These are phyloP conservation scores for Ochetophila trinervis DNA, from an alignment of 306 rosid genomes.

Conservation along the genomic window DNA sequence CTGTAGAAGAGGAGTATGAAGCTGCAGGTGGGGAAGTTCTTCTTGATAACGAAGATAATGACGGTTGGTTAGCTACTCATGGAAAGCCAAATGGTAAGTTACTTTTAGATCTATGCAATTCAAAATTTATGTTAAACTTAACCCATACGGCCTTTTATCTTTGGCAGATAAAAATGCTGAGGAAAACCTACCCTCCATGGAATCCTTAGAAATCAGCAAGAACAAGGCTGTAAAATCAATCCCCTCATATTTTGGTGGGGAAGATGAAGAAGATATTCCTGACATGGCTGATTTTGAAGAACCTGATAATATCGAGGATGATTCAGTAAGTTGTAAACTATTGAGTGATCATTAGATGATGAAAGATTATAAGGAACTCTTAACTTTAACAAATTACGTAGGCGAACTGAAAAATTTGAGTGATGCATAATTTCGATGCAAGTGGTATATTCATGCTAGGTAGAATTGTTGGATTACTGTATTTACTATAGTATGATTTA, in stretches of 20 bases:
- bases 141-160: slow-evolving; percentile 16
- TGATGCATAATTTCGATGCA: no score
- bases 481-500: no score
- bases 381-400: no score
- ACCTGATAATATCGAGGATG: slow-evolving; percentile 67
- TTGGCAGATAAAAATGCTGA: slow-evolving; percentile 62
- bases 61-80: slow-evolving; percentile 98
- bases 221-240: slow-evolving; percentile 40
- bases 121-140: slow-evolving; percentile 7
- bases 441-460: no score
- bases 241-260: slow-evolving; percentile 53
- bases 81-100: slow-evolving; percentile 82
- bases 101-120: background rate
- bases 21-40: slow-evolving; percentile 95
- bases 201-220: slow-evolving; percentile 69
- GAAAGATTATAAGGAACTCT: slow-evolving; percentile 1
- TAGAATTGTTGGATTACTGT: no score
- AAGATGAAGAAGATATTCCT: slow-evolving; percentile 86
- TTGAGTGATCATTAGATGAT: background rate
- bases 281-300: slow-evolving; percentile 85
- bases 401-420: no score
- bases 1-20: slow-evolving; percentile 94
- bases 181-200: slow-evolving; percentile 87
- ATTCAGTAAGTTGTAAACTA: slow-evolving; percentile 62
- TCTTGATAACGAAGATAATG: slow-evolving; percentile 84